Evolutionary conservation across 192 early-diverging fungal species (phyloP).

Genomic region (Coemansia sp.): DNA sequence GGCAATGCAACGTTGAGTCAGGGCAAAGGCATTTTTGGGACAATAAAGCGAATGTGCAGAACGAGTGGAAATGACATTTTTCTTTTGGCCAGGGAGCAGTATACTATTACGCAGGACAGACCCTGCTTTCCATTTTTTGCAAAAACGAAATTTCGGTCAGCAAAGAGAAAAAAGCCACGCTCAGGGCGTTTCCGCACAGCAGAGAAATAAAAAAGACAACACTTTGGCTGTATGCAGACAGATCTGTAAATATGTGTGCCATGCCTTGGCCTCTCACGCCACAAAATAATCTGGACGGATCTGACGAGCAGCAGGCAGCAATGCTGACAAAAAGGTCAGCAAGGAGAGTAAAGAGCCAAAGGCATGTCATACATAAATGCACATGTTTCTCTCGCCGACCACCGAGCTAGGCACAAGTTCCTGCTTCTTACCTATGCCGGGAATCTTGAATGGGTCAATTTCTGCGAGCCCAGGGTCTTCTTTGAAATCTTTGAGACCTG

Average conservation of each 20-base stretch:
- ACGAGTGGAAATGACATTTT: too few relatives aligned
- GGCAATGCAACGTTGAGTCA: neutral
- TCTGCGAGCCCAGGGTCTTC: conserved; percentile 37
- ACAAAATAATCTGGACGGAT: neutral
- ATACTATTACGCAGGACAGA: neutral
- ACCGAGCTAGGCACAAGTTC: neutral
- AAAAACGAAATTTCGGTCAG: neutral
- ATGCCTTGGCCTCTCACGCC: conserved; percentile 6
- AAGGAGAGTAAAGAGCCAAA: too few relatives aligned
- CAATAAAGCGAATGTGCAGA: too few relatives aligned
- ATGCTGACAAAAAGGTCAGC: neutral
- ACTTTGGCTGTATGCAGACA: conserved; percentile 3
- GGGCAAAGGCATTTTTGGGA: too few relatives aligned
- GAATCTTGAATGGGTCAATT: conserved; percentile 81
- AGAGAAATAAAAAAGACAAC: neutral
- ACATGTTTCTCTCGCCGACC: neutral
- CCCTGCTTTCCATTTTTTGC: neutral
- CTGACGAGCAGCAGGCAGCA: neutral
- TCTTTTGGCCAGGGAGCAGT: neutral
- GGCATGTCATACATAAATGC: too few relatives aligned
- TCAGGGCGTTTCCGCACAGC: too few relatives aligned
- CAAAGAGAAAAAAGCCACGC: neutral
- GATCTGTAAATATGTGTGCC: conserved; percentile 9
- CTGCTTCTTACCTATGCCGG: conserved; percentile 64
- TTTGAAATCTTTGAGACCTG: conserved; percentile 73